Evolutionary conservation across 2,329 filamentous ascomycete species (phyloP).

Genomic region (Mycocentrospora acerina): DNA sequence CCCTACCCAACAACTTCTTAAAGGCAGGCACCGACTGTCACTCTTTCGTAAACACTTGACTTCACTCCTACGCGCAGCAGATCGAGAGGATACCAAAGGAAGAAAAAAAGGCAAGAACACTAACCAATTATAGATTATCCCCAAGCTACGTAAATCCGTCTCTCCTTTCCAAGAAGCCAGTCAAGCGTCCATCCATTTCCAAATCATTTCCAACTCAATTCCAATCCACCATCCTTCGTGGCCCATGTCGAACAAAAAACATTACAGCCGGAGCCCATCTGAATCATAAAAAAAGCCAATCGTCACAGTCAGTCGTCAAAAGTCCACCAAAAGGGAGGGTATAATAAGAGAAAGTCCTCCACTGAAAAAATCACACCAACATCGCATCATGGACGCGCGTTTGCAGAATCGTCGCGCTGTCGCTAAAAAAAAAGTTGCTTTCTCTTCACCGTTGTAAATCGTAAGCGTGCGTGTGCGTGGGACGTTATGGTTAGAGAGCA

Average conservation of each 20-base stretch:
- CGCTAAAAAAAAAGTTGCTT: slow-evolving; percentile 18
- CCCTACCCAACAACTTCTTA: no score
- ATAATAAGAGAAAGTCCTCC: slow-evolving; percentile 16
- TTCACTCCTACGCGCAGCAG: no score
- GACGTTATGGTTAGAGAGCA: slow-evolving; percentile 40
- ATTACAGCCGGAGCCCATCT: slow-evolving; percentile 19
- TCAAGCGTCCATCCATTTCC: background rate
- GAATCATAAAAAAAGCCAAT: slow-evolving; percentile 10
- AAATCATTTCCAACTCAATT: background rate
- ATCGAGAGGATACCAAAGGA: no score
- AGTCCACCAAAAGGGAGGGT: slow-evolving; percentile 11
- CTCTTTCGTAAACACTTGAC: no score
- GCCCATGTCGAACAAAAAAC: slow-evolving; percentile 10
- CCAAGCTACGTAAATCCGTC: background rate
- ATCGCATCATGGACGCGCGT: slow-evolving; percentile 36
- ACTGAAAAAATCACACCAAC: slow-evolving; percentile 34
- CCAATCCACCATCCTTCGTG: background rate
- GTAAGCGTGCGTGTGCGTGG: slow-evolving; percentile 2
- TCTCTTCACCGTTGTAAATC: slow-evolving; percentile 4
- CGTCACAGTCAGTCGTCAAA: slow-evolving; percentile 7
- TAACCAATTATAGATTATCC: slow-evolving; percentile 9
- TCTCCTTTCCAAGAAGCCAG: background rate
- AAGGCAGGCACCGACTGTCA: no score
- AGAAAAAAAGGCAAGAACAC: background rate
- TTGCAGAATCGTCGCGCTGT: slow-evolving; percentile 26